Evolutionary conservation across 345 rosid genomes (phyloP), one percentile per base, ranked within the genome.

Genomic region (Mallotus nudiflorus): DNA sequence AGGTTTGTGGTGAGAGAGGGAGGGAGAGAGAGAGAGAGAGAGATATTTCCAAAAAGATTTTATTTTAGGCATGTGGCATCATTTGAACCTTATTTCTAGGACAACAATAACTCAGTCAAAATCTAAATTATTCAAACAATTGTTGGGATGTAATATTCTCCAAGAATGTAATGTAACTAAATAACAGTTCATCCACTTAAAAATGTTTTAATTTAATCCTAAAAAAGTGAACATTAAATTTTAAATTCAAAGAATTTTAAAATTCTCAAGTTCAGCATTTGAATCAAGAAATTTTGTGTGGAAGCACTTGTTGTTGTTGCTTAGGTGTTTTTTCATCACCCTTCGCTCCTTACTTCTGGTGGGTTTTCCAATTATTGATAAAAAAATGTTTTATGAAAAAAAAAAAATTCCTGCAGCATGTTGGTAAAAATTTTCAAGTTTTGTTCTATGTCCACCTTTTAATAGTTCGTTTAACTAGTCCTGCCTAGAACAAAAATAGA

Each of bases 31-130:
- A 22, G 16, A 8, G 65, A 62, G 33, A 45, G 9, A 22, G 15
- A n/a, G n/a, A n/a, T n/a, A n/a, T n/a, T n/a, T 54, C 6, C 49
- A 67, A 16, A 9, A 40, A 52, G 44, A 54, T 31, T 55, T 42
- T 14, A 51, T 51, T 55, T 35, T 45, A 37, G 35, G n/a, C 11
- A 68, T 28, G 63, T 19, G 16, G 53, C 45, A 44, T 57, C 18
- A 24, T 22, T 55, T 57, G 42, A 45, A 56, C 63, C 64, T 45
- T 24, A 40, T 25, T 42, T 42, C 51, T 44, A 57, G 52, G 51
- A 45, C 20, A 12, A 46, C 28, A 35, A 44, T 40, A 31, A 67
- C 16, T 54, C 18, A 6, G 60, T 53, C 35, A 54, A 67, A 22
- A 24, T 28, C 50, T 42, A 54, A 37, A 54, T 24, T 22, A 40